Evolutionary conservation across 2,329 filamentous ascomycete species (phyloP), one percentile per base, ranked within the genome.

Genomic region (Ploettnerulaceae sp.): DNA sequence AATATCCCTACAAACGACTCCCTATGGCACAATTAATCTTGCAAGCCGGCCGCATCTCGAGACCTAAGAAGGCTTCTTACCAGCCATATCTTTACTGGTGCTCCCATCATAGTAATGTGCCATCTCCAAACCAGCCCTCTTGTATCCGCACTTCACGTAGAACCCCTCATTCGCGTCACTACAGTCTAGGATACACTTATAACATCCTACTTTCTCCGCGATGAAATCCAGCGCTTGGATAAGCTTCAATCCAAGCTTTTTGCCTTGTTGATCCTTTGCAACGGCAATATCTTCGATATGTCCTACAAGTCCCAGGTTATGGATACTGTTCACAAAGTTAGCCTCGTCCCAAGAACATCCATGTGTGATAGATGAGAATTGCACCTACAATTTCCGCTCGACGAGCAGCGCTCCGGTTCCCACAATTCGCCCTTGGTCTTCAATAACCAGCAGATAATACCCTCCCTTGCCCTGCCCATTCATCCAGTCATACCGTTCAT

Each of bases 281-380:
- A 98, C 90, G 14, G 91, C 90, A 65, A 98, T 96, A 66, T 98
- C 93, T 68, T 97, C 93, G 68, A 97, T 96, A 69, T 97, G 93
- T 9, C 91, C 93, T 20, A 96, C 91, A 17, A 84, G 71, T 40
- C 87, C 87, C 34, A 93, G 77, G 58, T 79, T 80, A 66, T 91
- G 87, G 59, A 93, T 90, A 66, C 82, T 86, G 57, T 56, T 17
- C 24, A 26, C 31, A 51, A 60, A 39, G 59, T 62, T 45, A 54
- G 38, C 25, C 5, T 5, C 15, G 8, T 15, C 11, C 3, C 12
- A 29, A 33, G 9, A 11, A 14, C 11, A n/a, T 14, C 11, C 24
- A 32, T 20, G 36, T 7, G 24, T 24, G 17, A 11, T 42, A 21
- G 12, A 31, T 14, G 37, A 24, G 14, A 37, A 11, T 22, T 24